Percentiles rank a stretch among this genome's conserved stretches.
These are phyloP conservation scores for Penicillium sp. DNA, from an alignment of 2,329 filamentous ascomycete genomes.

Conservation along the genomic window DNA sequence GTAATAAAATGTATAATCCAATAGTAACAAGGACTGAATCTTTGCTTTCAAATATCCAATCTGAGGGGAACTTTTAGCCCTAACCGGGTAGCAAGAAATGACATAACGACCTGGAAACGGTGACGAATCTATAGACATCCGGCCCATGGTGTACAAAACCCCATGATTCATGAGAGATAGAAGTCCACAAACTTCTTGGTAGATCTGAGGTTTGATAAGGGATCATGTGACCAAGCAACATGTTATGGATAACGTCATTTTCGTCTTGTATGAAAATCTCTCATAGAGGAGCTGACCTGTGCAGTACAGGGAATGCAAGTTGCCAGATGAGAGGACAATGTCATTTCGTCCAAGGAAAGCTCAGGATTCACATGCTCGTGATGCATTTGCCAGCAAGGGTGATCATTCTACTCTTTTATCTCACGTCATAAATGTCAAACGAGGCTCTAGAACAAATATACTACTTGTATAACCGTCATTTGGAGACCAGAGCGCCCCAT, in stretches of 20 bases:
- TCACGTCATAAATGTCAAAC: not conserved
- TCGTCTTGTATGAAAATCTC: not conserved
- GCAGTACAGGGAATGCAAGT: not conserved
- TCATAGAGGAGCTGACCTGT: not conserved
- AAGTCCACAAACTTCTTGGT: not conserved
- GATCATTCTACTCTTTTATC: constrained; percentile 1
- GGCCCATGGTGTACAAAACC: not conserved
- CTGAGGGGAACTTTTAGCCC: not conserved
- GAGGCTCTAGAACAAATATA: not conserved
- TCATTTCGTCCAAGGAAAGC: not conserved
- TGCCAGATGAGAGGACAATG: not conserved
- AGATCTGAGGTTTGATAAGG: not conserved
- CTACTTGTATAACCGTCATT: not conserved
- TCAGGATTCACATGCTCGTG: not conserved
- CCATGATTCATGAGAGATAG: not conserved
- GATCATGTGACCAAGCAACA: not conserved
- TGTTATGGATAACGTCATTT: not conserved
- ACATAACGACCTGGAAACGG: not conserved
- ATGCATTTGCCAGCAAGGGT: not conserved
- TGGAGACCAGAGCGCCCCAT: not conserved
- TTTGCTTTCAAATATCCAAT: not conserved
- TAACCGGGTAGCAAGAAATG: not conserved
- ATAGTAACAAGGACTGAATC: not conserved
- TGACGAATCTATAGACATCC: not conserved
- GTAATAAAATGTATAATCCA: not conserved